Evolutionary conservation across 2,329 filamentous ascomycete genomes (phyloP), one percentile per base, ranked within the genome.

Genomic region (Metarhizium robertsii): DNA sequence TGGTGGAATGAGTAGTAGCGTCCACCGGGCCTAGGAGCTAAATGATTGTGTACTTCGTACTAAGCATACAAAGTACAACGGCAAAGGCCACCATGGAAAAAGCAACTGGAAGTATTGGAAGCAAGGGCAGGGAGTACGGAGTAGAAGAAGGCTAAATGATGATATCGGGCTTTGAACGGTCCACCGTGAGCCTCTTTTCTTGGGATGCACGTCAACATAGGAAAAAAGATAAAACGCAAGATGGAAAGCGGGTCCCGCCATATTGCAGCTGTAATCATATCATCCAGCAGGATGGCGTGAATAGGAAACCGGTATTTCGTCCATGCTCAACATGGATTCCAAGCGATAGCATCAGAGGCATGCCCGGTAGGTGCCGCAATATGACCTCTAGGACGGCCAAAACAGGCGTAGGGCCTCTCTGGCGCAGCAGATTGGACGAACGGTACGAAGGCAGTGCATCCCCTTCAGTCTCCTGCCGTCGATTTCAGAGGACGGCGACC

Each of bases 11-110:
- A 40, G 38, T 40, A 48, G 45, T 30, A 6, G 20, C 13, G 25
- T 32, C 45, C 45, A 30, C 45, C n/a, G 25, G 8, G 25, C 8
- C 6, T 6, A 25, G 3, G 43, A 25, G 43, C 43, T 10, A 25
- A 25, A 18, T 8, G 20, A 25, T 25, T 25, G 43, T 14, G 18
- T 46, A 46, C 18, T 20, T 48, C 6, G 45, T 48, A 48, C 25
- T n/a, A 14, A 48, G 20, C 13, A 48, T 48, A 48, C 20, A 3
- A 48, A 48, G 42, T 45, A 48, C 43, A 51, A 56, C 47, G 32
- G 55, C 40, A 46, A 32, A 52, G 45, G 43, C 52, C 52, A 48
- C 55, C 52, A 36, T 47, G 46, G 38, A 46, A 57, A 57, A 57
- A 57, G 49, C 25, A 57, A 57, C 47, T 34, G 46, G 55, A 42